Evolutionary conservation across 1,284 basidiomycete species (phyloP).

Genomic region (Coniferiporia weirii): DNA sequence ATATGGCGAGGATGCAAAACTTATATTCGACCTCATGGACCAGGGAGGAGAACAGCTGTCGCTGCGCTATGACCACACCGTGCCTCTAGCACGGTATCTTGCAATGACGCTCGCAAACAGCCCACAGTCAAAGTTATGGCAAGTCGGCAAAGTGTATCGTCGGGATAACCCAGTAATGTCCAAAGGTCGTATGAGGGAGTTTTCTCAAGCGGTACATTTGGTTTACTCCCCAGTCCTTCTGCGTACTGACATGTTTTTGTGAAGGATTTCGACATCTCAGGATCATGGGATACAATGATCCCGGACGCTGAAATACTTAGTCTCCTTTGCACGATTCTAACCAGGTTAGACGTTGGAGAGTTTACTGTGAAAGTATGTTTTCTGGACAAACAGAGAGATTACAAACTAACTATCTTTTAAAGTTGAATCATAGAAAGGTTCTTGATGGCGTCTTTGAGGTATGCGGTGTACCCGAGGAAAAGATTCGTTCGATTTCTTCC

Average conservation of each 20-base stretch:
- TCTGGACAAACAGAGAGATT: background rate
- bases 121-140: constrained; percentile 82
- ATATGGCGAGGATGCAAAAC: constrained; percentile 96
- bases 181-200: constrained; percentile 98
- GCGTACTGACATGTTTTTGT: constrained; percentile 30
- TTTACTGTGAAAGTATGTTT: constrained; percentile 86
- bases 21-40: constrained; percentile 97
- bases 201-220: constrained; percentile 86
- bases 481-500: constrained; percentile 92
- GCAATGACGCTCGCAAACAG: constrained; percentile 87
- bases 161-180: constrained; percentile 97
- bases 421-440: constrained; percentile 96
- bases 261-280: constrained; percentile 96
- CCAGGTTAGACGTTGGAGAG: constrained; percentile 83
- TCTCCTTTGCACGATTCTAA: constrained; percentile 78
- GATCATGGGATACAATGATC: constrained; percentile 93
- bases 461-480: constrained; percentile 90
- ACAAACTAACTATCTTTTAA: constrained; percentile 1
- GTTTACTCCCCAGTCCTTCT: background rate
- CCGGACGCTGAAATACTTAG: constrained; percentile 92
- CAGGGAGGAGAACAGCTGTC: constrained; percentile 98
- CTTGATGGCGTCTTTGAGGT: constrained; percentile 97
- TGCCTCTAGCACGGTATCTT: constrained; percentile 92
- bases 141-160: constrained; percentile 97
- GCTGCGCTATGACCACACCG: constrained; percentile 94